phyloP scores from a whole-genome alignment of 2,329 filamentous ascomycete genomes.

The Fusarium cicatricum region DNA sequence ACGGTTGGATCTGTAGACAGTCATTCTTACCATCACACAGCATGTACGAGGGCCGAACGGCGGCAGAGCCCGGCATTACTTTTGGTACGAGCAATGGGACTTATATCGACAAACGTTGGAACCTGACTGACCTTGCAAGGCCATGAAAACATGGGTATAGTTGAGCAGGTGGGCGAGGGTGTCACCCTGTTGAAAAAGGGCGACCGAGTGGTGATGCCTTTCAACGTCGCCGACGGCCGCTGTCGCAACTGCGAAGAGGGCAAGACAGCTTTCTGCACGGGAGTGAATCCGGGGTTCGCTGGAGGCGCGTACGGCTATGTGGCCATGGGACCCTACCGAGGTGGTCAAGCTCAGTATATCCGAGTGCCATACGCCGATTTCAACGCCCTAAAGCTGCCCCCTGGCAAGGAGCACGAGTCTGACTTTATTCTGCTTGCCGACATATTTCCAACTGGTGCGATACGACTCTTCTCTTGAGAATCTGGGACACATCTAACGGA shows the following conservation, averaged over 20 bases:
- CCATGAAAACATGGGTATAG: conserved; percentile 69
- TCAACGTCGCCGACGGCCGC: conserved; percentile 70
- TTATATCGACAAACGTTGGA: no score
- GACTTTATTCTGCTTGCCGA: conserved; percentile 63
- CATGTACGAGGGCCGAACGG: conserved; percentile 73
- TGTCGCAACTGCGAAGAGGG: conserved; percentile 72
- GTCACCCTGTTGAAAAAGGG: conserved; percentile 69
- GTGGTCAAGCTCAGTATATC: conserved; percentile 69
- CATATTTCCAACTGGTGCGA: conserved; percentile 46
- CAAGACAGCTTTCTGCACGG: conserved; percentile 71
- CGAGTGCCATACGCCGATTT: conserved; percentile 73
- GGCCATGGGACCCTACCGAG: conserved; percentile 63
- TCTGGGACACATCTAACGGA: not conserved
- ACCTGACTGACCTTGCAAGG: conserved; percentile 27
- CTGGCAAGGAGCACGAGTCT: conserved; percentile 66
- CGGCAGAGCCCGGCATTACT: conserved; percentile 67
- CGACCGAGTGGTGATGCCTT: conserved; percentile 70
- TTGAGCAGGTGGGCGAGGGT: conserved; percentile 63
- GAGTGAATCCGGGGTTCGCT: conserved; percentile 53
- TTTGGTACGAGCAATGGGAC: conserved; percentile 54
- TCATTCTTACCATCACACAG: conserved; percentile 44
- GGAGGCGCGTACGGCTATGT: conserved; percentile 60
- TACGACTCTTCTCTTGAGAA: not conserved
- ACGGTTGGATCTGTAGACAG: not conserved
- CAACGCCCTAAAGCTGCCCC: conserved; percentile 68